A percentile compares a stretch with the other conserved stretches of the same genome.
These are phyloP conservation scores for Marasmius fiardii DNA, from an alignment of 1,284 basidiomycete genomes.

Conservation along the genomic window DNA sequence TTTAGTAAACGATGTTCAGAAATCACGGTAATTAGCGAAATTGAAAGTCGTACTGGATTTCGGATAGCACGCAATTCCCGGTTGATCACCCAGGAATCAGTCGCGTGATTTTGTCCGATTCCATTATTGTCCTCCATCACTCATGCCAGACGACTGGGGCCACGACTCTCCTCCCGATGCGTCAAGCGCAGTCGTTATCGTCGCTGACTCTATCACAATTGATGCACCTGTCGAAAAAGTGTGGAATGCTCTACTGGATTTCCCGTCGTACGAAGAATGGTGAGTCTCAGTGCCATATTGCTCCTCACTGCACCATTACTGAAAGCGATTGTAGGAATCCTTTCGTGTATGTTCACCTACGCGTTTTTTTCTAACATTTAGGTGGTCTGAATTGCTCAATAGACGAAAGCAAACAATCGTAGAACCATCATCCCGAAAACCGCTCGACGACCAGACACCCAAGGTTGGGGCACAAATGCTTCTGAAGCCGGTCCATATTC, in stretches of 20 bases:
- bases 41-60: too few relatives aligned
- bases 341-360: slow-evolving; percentile 53
- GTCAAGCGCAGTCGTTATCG: slow-evolving; percentile 32
- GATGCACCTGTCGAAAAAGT: slow-evolving; percentile 46
- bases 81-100: too few relatives aligned
- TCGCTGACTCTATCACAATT: slow-evolving; percentile 37
- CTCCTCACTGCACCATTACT: background rate
- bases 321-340: slow-evolving; percentile 50
- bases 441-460: slow-evolving; percentile 46
- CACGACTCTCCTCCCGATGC: slow-evolving; percentile 9
- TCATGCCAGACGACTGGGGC: slow-evolving; percentile 5
- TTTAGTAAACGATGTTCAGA: too few relatives aligned
- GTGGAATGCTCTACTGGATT: slow-evolving; percentile 45
- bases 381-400: slow-evolving; percentile 1
- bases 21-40: too few relatives aligned
- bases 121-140: background rate
- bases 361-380: slow-evolving; percentile 1
- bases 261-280: slow-evolving; percentile 52
- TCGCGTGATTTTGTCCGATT: background rate
- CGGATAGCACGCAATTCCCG: too few relatives aligned
- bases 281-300: slow-evolving; percentile 17
- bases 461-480: slow-evolving; percentile 41
- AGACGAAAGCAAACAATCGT: slow-evolving; percentile 56
- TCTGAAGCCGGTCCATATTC: slow-evolving; percentile 54
- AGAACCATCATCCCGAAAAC: slow-evolving; percentile 34